These are phyloP conservation scores for Fusarium sp. DNA, from an alignment of 2,329 filamentous ascomycete species.

Conservation along the genomic window DNA sequence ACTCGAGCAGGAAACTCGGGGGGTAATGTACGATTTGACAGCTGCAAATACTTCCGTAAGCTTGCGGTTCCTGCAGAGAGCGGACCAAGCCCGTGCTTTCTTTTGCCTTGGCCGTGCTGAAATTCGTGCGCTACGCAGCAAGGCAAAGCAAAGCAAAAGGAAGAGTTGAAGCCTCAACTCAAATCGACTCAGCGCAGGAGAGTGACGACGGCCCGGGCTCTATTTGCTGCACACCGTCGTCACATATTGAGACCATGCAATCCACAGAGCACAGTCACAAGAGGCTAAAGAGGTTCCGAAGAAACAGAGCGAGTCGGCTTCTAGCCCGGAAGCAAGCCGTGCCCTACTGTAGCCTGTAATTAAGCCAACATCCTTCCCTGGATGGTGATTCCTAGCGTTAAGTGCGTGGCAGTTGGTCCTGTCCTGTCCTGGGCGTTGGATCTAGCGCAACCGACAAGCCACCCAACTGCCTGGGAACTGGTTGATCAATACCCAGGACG, in stretches of 20 bases:
- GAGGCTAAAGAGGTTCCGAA: neutral
- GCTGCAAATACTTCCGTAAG: conserved; percentile 16
- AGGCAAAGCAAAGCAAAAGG: neutral
- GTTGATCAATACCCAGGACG: conserved; percentile 39
- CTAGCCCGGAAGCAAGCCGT: conserved; percentile 27
- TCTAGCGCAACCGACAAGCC: conserved; percentile 37
- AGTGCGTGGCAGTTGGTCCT: neutral
- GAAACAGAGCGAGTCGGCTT: conserved; percentile 29
- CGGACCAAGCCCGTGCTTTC: conserved; percentile 37
- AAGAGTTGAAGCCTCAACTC: conserved; percentile 25
- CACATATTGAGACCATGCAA: conserved; percentile 24
- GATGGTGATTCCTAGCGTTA: conserved; percentile 29
- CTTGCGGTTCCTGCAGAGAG: conserved; percentile 15
- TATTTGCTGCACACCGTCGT: conserved; percentile 34
- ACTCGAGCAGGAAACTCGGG: conserved; percentile 19
- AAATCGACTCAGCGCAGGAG: conserved; percentile 9
- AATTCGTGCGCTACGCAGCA: conserved; percentile 23
- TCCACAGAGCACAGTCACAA: neutral
- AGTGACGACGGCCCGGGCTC: conserved; percentile 22
- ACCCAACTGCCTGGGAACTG: conserved; percentile 30
- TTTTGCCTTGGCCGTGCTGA: conserved; percentile 31
- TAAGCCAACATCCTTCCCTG: conserved; percentile 18
- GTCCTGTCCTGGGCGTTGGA: conserved; percentile 19
- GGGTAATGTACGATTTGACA: conserved; percentile 36
- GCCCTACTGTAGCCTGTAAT: neutral